Base-by-base conservation (phyloP, 345 rosid species). In the Corchorus capsularis region DNA sequence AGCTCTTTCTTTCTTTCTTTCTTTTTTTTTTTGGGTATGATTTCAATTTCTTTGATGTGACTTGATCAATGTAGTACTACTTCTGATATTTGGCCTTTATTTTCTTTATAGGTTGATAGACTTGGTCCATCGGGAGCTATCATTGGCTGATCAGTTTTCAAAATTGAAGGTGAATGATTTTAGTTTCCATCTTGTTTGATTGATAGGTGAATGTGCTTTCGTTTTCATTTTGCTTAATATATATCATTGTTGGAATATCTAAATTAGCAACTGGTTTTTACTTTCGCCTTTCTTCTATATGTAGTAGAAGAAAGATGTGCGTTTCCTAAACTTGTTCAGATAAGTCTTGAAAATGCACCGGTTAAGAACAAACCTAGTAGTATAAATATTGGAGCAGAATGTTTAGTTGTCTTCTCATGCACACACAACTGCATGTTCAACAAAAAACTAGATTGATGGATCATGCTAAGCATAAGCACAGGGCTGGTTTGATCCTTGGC, bases 91-190 rank as follows among this genome's bases (percentile, higher is more conserved):
- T 35, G 10, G 9, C 46, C 2, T 4, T 62, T 63, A 16, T 32
- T 52, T 82, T 67, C 65, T 79, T 77, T 78, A 61, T 77, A 96
- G 99, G 90, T 87, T 96, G 88, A 75, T 89, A 82, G 99, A 96
- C 86, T 75, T 91, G 89, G 91, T 90, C 63, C 99, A 89, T 84
- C 98, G 89, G 75, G 99, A 93, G 73, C 80, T 92, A 86, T 87
- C 92, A 69, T 84, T 96, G 87, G 96, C 97, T 53, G 86, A 96
- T 88, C 97, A 89, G 2, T 92, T 96, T 85, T 88, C 90, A 41
- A 93, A 88, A 76, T 83, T 93, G 76, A 96, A 96, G 99, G 99
- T 96, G 49, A 74, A 39, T 62, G 55, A 34, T 49, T 62, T 50
- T 34, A 50, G 50, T n/a, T 74, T 63, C 20, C 59, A 10, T 74